These are phyloP conservation scores for Coemansia biformis DNA, from an alignment of 192 early-diverging fungal species.

Conservation along the genomic window DNA sequence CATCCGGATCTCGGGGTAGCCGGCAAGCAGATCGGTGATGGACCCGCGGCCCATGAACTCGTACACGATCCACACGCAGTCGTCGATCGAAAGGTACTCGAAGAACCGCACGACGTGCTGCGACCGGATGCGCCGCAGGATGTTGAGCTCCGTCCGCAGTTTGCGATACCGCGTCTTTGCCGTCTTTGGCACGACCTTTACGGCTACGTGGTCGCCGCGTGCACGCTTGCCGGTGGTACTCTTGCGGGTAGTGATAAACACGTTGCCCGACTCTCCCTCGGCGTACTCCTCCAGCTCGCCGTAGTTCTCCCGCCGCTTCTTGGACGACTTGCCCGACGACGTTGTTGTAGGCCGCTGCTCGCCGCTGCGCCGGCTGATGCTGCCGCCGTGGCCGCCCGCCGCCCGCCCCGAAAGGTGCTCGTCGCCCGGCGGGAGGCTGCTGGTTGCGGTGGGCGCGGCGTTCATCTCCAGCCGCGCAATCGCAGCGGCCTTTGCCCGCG, in stretches of 20 bases:
- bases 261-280: constrained; percentile 51
- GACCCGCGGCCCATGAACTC: constrained; percentile 53
- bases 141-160: constrained; percentile 48
- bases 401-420: constrained; percentile 1
- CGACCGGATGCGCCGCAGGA: constrained; percentile 46
- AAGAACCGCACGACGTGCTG: constrained; percentile 51
- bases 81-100: constrained; percentile 50
- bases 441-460: constrained; percentile 3
- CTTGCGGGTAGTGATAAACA: constrained; percentile 40
- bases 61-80: constrained; percentile 54
- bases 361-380: neutral
- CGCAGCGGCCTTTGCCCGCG: constrained; percentile 19
- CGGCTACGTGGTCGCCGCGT: constrained; percentile 41
- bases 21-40: constrained; percentile 48
- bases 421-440: constrained; percentile 8
- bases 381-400: constrained; percentile 15
- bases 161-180: constrained; percentile 48
- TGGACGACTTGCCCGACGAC: constrained; percentile 31
- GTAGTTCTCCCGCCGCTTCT: constrained; percentile 47
- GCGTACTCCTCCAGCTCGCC: constrained; percentile 52
- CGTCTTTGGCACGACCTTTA: constrained; percentile 49
- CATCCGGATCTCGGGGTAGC: constrained; percentile 49
- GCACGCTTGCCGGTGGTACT: constrained; percentile 27
- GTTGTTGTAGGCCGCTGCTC: constrained; percentile 7
- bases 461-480: constrained; percentile 13